A percentile compares a stretch with the other conserved stretches of the same genome.
Evolutionary conservation across 169 alveolate genomes (phyloP).

Genomic region (Eimeria praecox): DNA sequence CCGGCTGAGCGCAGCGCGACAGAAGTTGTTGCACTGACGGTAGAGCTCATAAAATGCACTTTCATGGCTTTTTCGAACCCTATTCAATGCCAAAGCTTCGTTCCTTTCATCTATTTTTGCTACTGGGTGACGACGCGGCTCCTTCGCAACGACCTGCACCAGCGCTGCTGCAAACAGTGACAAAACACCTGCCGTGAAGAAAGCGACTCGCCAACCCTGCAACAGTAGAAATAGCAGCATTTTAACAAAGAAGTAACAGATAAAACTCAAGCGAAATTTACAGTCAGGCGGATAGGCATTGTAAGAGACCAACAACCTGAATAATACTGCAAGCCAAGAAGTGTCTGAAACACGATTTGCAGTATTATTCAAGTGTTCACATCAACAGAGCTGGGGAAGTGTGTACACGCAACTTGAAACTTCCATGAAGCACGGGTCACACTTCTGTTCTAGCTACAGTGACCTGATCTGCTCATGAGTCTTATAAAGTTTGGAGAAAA

Average conservation of each 20-base stretch:
- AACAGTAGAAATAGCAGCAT: background rate
- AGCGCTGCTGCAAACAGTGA: slow-evolving; percentile 78
- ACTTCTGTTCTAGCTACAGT: no score
- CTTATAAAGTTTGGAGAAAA: no score
- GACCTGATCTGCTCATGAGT: no score
- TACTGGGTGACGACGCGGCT: slow-evolving; percentile 75
- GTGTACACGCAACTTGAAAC: no score
- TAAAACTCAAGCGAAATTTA: background rate
- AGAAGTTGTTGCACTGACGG: slow-evolving; percentile 71
- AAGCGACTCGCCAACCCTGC: slow-evolving; percentile 84
- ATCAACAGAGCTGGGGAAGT: no score
- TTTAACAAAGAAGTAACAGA: background rate
- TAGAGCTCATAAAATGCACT: background rate
- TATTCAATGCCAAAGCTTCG: background rate
- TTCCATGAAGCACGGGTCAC: no score
- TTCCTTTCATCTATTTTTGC: background rate
- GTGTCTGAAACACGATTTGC: no score
- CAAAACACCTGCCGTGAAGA: slow-evolving; percentile 66
- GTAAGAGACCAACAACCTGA: no score
- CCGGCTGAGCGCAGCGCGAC: slow-evolving; percentile 77
- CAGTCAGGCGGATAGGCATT: no score
- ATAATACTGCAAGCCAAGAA: no score
- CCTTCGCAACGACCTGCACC: slow-evolving; percentile 71
- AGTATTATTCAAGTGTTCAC: no score
- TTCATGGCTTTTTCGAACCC: background rate